Evolutionary conservation across 2,329 filamentous ascomycete species (phyloP), one percentile per base, ranked within the genome.

Genomic region (Fusarium neocosmosporiellum): DNA sequence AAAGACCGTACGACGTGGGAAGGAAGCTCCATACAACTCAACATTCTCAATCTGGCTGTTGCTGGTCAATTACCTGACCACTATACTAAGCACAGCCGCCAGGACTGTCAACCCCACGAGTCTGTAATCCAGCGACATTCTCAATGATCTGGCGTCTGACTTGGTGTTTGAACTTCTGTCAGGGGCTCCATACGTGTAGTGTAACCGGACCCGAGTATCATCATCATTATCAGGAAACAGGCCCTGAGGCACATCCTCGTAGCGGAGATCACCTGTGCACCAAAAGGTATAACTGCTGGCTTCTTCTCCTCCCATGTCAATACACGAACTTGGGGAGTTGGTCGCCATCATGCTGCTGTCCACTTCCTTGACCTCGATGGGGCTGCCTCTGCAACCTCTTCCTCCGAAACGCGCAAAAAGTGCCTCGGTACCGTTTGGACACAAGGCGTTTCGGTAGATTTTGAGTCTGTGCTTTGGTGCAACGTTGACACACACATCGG

Each of bases 371-470:
- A 70, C 18, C 33, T 48, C 48, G 1, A 60, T 14, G 22, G 66
- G 50, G n/a, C 24, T n/a, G 5, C 50, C 60, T 8, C 1, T 37
- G 27, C 66, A 71, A 4, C 57, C 63, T 6, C 1, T 34, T 5
- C 37, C 46, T 4, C 24, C 8, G 24, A 61, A 71, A 41, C 54
- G 57, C 5, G 66, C 63, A 48, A 71, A 63, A 18, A 50, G 27
- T 8, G 69, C 69, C 22, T 69, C 69, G 11, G 66, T 59, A 8
- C 50, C 59, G 34, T 69, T 54, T 4, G 59, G 31, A 27, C 69
- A 71, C 4, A 71, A 41, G 2, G 69, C 69, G 27, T 61, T 66
- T 11, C 63, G 24, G 31, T 69, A 69, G 20, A 71, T 61, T 37
- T 60, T 71, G 36, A 71, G 62, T 13, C 20, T 50, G n/a, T 59